Evolutionary conservation across 108 stramenopile genomes (phyloP), one percentile per base, ranked within the genome.

Genomic region (Cyclotella baltica): DNA sequence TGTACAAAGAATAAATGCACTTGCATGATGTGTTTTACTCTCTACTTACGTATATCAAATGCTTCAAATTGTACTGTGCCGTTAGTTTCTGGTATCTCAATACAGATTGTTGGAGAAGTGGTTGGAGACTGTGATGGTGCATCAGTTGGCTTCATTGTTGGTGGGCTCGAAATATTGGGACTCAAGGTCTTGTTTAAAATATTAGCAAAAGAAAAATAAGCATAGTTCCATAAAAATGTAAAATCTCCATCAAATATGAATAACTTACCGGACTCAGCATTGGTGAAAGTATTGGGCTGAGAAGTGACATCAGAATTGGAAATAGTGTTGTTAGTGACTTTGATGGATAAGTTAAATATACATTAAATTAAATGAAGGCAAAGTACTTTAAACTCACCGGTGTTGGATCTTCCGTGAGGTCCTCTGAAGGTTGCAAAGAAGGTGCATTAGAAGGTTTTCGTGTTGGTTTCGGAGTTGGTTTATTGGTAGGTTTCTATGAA

Each of bases 381-480:
- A 56, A 23, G 22, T 23, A 22, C 11, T 11, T 56, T 22, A 23
- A 43, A 33, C 20, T 25, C 28, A 25, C 25, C 28, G 23, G 20
- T 43, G 51, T 65, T 11, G 62, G 64, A 43, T 40, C 50, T 15
- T 56, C 52, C 1, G 69, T 70, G 13, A 69, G 77, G 38, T 55
- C 22, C 13, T 57, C 20, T 47, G 70, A 47, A 46, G 76, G 67
- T 52, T 61, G 20, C 43, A 33, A 3, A 9, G 75, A 33, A 22
- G 66, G 64, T 37, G 65, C 43, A 9, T 29, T 36, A 23, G 68
- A 51, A 3, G 62, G 77, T 23, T 55, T 22, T 8, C 20, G 4
- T 28, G 75, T 68, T 19, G 72, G 72, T 30, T 62, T 15, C 8
- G 33, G 70, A 27, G 53, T 70, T 6, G 68, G 68, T 19, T 47